A percentile compares a stretch with the other conserved stretches of the same genome.
Conservation (phyloP, 768 basidiomycete genomes). For the Candolleomyces eurysporus region DNA sequence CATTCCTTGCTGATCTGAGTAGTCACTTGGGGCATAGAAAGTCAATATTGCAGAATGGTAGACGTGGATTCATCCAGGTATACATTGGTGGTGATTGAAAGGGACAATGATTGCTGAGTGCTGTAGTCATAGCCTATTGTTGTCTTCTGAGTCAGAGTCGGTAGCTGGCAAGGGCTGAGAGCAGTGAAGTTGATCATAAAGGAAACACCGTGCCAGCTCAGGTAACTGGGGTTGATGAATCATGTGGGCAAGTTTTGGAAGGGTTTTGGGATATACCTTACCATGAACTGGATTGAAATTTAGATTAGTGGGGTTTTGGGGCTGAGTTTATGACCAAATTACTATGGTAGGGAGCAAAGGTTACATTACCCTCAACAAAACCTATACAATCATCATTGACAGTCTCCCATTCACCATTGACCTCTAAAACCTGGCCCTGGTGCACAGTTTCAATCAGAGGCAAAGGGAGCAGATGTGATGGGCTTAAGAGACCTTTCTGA, state of each 20-base stretch:
- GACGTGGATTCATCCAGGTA: neutral
- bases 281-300: neutral
- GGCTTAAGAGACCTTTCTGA: constrained; percentile 13
- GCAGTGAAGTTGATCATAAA: neutral
- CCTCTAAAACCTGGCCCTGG: neutral
- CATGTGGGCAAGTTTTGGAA: neutral
- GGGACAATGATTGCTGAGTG: neutral
- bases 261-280: neutral
- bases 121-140: too few species aligned
- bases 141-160: too few species aligned
- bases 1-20: neutral
- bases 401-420: neutral
- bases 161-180: too few species aligned
- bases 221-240: neutral
- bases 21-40: constrained; percentile 6
- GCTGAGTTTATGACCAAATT: too few species aligned
- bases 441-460: neutral
- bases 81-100: neutral
- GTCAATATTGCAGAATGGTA: neutral
- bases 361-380: neutral
- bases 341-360: neutral
- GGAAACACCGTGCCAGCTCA: neutral
- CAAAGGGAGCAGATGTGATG: neutral
- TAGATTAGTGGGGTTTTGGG: too few species aligned
- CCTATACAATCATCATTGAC: neutral